Base-by-base conservation (phyloP, 2,329 filamentous ascomycete genomes). In the Thermoascus crustaceus region DNA sequence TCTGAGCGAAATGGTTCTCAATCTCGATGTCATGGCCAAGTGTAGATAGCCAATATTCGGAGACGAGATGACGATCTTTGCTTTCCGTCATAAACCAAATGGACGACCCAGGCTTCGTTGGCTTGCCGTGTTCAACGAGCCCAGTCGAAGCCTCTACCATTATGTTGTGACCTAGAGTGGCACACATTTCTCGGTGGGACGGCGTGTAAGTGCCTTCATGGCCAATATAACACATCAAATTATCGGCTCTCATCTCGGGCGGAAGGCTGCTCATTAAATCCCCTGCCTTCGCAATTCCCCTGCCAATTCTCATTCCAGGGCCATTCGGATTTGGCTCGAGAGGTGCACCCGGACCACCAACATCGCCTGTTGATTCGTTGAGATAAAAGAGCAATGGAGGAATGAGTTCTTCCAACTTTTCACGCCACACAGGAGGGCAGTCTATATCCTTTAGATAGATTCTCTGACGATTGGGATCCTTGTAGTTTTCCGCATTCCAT, bases 31-130 rank as follows among this genome's bases (percentile, higher is more conserved):
- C 89, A 54, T 98, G 91, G 1, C 91, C 91, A 4, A 98, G 72
- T 59, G 86, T 84, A 1, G 87, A 94, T 32, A 93, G 67, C 68
- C 93, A 98, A 58, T 94, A 96, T 53, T 96, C 89, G 0, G 87
- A 81, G 2, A 96, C 87, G 3, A 89, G 72, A 42, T 88, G 81
- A 2, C 91, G 80, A 52, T 98, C 91, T 50, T 91, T 93, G 22
- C 80, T 87, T 57, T 95, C 87, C 0, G 91, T 96, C 91, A 98
- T 96, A 56, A 96, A 94, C 91, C 91, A 98, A 23, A 98, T 76
- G 0, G 91, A 95, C 36, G 85, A 94, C 2, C 91, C 91, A 2
- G 82, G 76, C 44, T 79, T 84, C 29, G 76, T 76, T 0, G 63
- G 62, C 53, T 91, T 85, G 4, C 82, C 85, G 33, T 82, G 71